Base-by-base conservation (phyloP, 2,329 filamentous ascomycete genomes). In the Diaporthe citrichinensis region DNA sequence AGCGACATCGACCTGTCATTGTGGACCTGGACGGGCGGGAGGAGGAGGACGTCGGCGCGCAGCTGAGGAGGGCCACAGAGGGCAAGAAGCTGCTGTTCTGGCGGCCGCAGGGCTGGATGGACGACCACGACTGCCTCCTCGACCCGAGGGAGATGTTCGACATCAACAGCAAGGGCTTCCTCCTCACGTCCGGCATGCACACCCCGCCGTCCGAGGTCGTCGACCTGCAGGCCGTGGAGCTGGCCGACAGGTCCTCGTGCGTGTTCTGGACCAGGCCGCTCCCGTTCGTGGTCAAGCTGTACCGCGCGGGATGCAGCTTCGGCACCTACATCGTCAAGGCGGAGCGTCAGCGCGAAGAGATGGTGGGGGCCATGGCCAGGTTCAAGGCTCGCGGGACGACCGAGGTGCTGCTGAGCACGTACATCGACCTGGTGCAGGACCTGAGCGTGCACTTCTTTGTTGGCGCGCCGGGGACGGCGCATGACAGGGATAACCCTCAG, bases 91-190 rank as follows among this genome's bases (percentile, higher is more conserved):
- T 80, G 17, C 75, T 79, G 28, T 80, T 80, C 67, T 80, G 79
- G 79, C 61, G 79, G 17, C 79, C 79, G 7, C 79, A 80, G 59
- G 78, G 74, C 10, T 80, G 79, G 79, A 80, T 80, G 79, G 72
- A 76, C 25, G 57, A 74, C 2, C 78, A 79, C 57, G 74, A 77
- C 62, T 80, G 79, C 41, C 77, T 80, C 2, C 73, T 78, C 41
- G 75, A 77, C 49, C 79, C 79, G 4, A 57, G 74, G 25, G 77
- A 79, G 62, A 78, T 78, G 51, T 80, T 76, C 58, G 76, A 79
- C 34, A 62, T 80, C 76, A 80, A 80, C 65, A 79, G 78, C 23
- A 80, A 80, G 57, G 76, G 75, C 31, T 80, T 76, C 46, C 77
- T 80, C 14, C 15, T 79, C 57, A 78, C 75, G 3, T 78, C 79